Evolutionary conservation across 768 basidiomycete genomes (phyloP).

Genomic region (Lactifluus pinguis): DNA sequence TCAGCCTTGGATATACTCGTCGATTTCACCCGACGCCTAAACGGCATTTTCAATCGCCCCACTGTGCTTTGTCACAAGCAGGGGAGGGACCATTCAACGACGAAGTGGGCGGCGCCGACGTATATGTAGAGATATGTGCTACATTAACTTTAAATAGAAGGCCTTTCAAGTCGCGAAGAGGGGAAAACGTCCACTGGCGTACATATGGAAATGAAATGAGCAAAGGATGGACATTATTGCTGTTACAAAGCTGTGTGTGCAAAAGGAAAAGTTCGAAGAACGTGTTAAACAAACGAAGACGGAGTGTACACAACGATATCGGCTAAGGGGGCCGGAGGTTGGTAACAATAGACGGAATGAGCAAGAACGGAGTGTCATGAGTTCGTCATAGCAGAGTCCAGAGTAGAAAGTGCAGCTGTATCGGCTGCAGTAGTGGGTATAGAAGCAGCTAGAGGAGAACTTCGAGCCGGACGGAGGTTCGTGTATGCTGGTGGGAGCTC

Average conservation of each 20-base stretch:
- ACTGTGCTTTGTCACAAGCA: background rate
- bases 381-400: background rate
- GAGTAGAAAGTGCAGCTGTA: background rate
- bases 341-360: background rate
- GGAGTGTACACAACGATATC: background rate
- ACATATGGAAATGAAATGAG: background rate
- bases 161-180: background rate
- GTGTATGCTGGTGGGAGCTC: constrained; percentile 83
- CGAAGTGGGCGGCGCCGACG: background rate
- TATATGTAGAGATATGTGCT: background rate
- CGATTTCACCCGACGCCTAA: background rate
- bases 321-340: background rate
- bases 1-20: background rate
- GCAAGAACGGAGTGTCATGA: background rate
- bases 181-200: background rate
- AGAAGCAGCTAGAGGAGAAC: background rate
- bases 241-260: constrained; percentile 1
- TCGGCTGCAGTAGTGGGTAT: background rate
- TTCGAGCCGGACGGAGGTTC: constrained; percentile 32
- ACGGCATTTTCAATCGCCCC: background rate
- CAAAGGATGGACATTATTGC: background rate
- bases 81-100: background rate
- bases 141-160: background rate
- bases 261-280: background rate
- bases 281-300: background rate